These are phyloP conservation scores for Zelopaecilomyces penicillatus DNA, from an alignment of 2,329 filamentous ascomycete genomes.

Conservation along the genomic window DNA sequence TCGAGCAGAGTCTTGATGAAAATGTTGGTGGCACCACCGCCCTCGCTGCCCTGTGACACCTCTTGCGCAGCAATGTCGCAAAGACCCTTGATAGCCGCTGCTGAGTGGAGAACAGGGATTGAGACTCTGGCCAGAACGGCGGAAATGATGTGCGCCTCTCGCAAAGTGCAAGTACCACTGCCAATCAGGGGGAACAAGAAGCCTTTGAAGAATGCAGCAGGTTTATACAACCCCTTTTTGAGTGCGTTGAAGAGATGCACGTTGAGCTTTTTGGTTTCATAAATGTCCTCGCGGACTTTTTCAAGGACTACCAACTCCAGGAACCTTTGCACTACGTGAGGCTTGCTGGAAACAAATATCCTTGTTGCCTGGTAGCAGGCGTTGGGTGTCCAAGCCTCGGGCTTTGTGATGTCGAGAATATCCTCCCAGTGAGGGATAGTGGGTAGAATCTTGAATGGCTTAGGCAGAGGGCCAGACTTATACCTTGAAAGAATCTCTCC, in stretches of 20 bases:
- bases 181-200: constrained; percentile 84
- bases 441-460: constrained; percentile 94
- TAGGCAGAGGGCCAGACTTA: constrained; percentile 92
- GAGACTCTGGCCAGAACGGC: constrained; percentile 78
- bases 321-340: constrained; percentile 72
- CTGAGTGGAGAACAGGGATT: constrained; percentile 85
- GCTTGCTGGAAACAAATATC: constrained; percentile 83
- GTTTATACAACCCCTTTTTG: constrained; percentile 90
- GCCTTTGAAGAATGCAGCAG: constrained; percentile 93
- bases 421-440: constrained; percentile 87
- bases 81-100: constrained; percentile 80
- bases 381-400: constrained; percentile 67
- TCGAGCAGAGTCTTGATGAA: constrained; percentile 90
- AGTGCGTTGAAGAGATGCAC: constrained; percentile 88
- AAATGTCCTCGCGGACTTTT: constrained; percentile 86
- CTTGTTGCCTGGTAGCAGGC: constrained; percentile 79
- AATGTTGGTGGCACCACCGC: constrained; percentile 85
- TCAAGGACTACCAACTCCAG: constrained; percentile 82
- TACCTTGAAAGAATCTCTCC: constrained; percentile 84
- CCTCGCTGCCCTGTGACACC: constrained; percentile 72
- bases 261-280: constrained; percentile 89
- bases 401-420: constrained; percentile 74
- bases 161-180: constrained; percentile 79
- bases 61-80: constrained; percentile 94
- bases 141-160: constrained; percentile 86